Base-by-base conservation (phyloP, 2,329 filamentous ascomycete genomes). In the Neonectria sp. region DNA sequence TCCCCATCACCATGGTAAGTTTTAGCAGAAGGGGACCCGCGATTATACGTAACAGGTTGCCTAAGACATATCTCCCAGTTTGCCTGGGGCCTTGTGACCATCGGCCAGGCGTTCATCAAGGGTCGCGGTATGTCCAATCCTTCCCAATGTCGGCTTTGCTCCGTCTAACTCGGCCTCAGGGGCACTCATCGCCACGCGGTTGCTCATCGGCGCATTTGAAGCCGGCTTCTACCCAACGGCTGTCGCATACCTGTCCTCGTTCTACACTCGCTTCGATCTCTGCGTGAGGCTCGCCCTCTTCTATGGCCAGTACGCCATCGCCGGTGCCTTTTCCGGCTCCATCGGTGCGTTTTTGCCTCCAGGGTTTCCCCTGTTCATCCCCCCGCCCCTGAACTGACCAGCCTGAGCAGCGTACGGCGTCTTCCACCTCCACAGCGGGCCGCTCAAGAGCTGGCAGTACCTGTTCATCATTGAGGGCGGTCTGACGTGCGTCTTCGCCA, bases 401-500 rank as follows among this genome's bases (percentile, higher is more conserved):
- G 40, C 8, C 37, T 37, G 37, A 40, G 6, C 43, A 76, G 75
- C 75, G 49, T 77, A 77, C 45, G 75, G 73, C 60, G 71, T 76
- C 55, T 75, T 75, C 62, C 74, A 77, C 55, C 63, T 77, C 56
- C 68, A 67, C 45, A 31, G 64, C 11, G 69, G 75, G 3, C 43
- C 55, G 17, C 71, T 91, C 3, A 86, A 84, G 31, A 90, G 89
- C 13, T 93, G 90, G 90, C 82, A 88, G 11, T 91, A 89, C 88
- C 82, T 92, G 0, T 92, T 92, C 78, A 90, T 92, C 55, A 88
- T 92, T n/a, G 90, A 93, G 75, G 91, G 91, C 9, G 80, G 83
- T 4, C 83, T 79, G 1, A 79, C 77, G 21, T 76, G 75, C 35
- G 60, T 76, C 40, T 65, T 79, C 45, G 76, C 75, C n/a, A 13